Evolutionary conservation across 1,284 basidiomycete species (phyloP).

Genomic region (Papiliotrema laurentii): DNA sequence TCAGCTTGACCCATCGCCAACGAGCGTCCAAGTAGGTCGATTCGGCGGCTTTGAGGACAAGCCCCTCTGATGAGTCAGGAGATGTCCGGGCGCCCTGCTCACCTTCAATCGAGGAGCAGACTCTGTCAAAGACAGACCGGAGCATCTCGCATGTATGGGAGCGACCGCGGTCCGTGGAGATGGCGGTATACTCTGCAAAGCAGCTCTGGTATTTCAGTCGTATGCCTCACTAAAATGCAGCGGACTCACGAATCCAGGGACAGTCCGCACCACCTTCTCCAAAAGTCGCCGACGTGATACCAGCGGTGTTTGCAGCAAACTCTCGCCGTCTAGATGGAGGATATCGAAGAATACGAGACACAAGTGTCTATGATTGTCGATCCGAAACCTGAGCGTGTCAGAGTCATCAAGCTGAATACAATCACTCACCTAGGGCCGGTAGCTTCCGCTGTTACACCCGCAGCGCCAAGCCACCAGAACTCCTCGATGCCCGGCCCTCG

Average conservation of each 20-base stretch:
- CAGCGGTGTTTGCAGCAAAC: slow-evolving; percentile 59
- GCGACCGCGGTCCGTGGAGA: slow-evolving; percentile 41
- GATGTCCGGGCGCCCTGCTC: slow-evolving; percentile 10
- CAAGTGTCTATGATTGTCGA: slow-evolving; percentile 53
- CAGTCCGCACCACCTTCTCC: slow-evolving; percentile 55
- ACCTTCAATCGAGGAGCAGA: slow-evolving; percentile 51
- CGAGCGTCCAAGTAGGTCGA: slow-evolving; percentile 61
- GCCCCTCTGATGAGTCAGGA: slow-evolving; percentile 50
- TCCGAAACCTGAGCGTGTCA: not conserved
- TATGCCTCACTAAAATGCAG: not conserved
- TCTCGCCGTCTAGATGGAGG: slow-evolving; percentile 59
- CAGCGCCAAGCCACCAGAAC: slow-evolving; percentile 47
- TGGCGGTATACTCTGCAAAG: slow-evolving; percentile 55
- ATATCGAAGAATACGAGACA: slow-evolving; percentile 81
- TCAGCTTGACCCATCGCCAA: slow-evolving; percentile 72
- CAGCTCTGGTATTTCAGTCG: slow-evolving; percentile 45
- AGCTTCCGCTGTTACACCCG: slow-evolving; percentile 26
- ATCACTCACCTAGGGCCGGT: slow-evolving; percentile 4
- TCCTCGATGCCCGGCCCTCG: slow-evolving; percentile 49
- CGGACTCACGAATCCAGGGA: slow-evolving; percentile 56
- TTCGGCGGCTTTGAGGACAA: slow-evolving; percentile 70
- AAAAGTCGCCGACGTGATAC: slow-evolving; percentile 58
- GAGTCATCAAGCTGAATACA: not conserved
- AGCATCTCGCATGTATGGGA: slow-evolving; percentile 36
- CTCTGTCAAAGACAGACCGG: slow-evolving; percentile 54